Conservation (phyloP, 2,329 filamentous ascomycete species). For the Cercospora sp. region DNA sequence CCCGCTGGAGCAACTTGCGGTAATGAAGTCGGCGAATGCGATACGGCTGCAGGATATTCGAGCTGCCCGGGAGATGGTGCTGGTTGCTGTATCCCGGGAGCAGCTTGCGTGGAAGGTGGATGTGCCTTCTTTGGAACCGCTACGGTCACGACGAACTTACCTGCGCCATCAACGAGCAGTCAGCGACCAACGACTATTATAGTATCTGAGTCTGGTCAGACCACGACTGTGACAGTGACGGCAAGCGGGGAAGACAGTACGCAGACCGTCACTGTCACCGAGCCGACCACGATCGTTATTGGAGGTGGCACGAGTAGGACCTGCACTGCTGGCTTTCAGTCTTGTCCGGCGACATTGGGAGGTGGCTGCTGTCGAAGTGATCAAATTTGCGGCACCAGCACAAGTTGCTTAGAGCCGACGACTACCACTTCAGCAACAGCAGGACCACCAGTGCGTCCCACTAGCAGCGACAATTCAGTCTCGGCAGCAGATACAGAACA, state of each 20-base stretch:
- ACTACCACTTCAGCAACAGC: constrained; percentile 41
- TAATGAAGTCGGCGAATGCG: constrained; percentile 63
- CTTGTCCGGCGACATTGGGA: constrained; percentile 49
- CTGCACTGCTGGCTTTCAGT: constrained; percentile 49
- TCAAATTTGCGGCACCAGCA: constrained; percentile 45
- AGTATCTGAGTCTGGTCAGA: constrained; percentile 27
- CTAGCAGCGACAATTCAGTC: constrained; percentile 34
- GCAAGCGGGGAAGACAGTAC: constrained; percentile 30
- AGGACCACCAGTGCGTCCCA: constrained; percentile 46
- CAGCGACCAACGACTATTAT: constrained; percentile 22
- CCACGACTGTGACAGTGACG: constrained; percentile 35
- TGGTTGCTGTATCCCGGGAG: constrained; percentile 74
- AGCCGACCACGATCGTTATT: constrained; percentile 36
- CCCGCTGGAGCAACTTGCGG: constrained; percentile 64
- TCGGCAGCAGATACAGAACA: constrained; percentile 20
- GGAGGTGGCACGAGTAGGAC: constrained; percentile 14
- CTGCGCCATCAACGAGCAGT: constrained; percentile 19
- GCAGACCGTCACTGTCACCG: constrained; percentile 32
- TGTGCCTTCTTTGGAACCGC: constrained; percentile 55
- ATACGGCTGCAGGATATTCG: constrained; percentile 57
- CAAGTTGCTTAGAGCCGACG: constrained; percentile 39
- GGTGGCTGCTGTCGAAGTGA: constrained; percentile 53
- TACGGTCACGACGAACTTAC: constrained; percentile 27
- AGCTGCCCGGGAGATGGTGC: constrained; percentile 65
- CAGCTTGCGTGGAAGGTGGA: constrained; percentile 66